phyloP scores from a whole-genome alignment of 352 stramenopile species.

The Globisporangium yorkense region DNA sequence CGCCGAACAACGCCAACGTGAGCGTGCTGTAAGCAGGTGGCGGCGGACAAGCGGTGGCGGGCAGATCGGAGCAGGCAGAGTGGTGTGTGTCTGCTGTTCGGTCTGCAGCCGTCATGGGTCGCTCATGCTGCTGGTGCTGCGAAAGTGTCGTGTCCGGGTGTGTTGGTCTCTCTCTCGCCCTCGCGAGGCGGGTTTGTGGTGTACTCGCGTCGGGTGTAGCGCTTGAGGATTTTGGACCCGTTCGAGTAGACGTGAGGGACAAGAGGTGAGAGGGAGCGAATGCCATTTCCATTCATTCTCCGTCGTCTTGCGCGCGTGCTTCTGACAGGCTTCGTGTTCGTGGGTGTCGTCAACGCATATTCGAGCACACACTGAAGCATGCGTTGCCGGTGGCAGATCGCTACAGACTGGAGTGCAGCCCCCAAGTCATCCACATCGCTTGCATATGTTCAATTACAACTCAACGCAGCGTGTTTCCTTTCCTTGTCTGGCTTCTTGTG shows the following conservation, averaged over 20 bases:
- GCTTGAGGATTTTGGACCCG: constrained; percentile 1
- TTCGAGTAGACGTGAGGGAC: background rate
- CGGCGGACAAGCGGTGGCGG: background rate
- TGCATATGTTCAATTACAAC: too few relatives aligned
- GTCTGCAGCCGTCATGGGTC: background rate
- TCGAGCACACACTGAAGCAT: too few relatives aligned
- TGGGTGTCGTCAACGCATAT: too few relatives aligned
- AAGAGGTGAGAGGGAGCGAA: background rate
- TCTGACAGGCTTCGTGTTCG: too few relatives aligned
- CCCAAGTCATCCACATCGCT: too few relatives aligned
- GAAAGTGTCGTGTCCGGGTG: background rate
- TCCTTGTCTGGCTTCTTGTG: too few relatives aligned
- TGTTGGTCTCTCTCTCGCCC: background rate
- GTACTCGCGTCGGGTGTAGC: constrained; percentile 1
- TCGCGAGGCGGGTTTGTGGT: background rate
- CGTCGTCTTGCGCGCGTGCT: too few relatives aligned
- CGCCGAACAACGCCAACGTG: constrained; percentile 35
- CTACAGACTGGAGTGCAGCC: too few relatives aligned
- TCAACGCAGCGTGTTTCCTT: too few relatives aligned
- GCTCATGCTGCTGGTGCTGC: background rate
- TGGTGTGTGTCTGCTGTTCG: background rate
- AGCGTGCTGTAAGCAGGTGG: constrained; percentile 14
- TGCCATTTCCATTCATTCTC: background rate
- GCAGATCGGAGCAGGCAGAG: background rate
- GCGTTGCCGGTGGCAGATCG: too few relatives aligned